Evolutionary conservation across 73 alveolate species (phyloP).

Genomic region (Blepharisma japonicum): DNA sequence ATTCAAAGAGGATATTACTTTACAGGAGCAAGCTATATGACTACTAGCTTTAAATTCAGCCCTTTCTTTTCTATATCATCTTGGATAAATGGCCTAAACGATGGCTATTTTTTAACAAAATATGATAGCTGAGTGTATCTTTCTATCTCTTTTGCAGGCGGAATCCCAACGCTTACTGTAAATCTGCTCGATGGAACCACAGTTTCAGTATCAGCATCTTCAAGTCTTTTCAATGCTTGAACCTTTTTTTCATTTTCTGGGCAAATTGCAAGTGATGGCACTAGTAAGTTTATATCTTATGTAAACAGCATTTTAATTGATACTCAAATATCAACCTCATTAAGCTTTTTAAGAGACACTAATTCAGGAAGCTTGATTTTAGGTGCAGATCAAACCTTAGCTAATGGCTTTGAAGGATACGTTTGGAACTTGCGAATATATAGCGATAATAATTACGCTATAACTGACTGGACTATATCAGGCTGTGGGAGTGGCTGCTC

Average conservation of each 20-base stretch:
- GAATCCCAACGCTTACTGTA: not conserved
- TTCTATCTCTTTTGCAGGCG: not conserved
- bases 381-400: too few relatives aligned
- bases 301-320: not conserved
- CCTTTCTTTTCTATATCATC: not conserved
- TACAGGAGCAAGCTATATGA: not conserved
- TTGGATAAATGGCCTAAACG: not conserved
- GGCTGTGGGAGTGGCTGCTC: too few relatives aligned
- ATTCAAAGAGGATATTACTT: conserved; percentile 10
- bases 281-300: not conserved
- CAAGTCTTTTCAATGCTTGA: not conserved
- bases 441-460: too few relatives aligned
- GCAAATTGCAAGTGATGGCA: not conserved
- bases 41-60: not conserved
- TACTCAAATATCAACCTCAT: too few relatives aligned
- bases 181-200: not conserved
- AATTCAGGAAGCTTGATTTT: too few relatives aligned
- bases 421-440: too few relatives aligned
- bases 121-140: not conserved
- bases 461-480: too few relatives aligned
- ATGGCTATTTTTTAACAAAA: not conserved
- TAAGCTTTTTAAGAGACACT: too few relatives aligned
- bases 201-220: not conserved
- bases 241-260: not conserved
- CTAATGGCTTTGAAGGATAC: too few relatives aligned